These are phyloP conservation scores for Ogataea kodamae DNA, from an alignment of 805 yeast genomes.

Conservation along the genomic window DNA sequence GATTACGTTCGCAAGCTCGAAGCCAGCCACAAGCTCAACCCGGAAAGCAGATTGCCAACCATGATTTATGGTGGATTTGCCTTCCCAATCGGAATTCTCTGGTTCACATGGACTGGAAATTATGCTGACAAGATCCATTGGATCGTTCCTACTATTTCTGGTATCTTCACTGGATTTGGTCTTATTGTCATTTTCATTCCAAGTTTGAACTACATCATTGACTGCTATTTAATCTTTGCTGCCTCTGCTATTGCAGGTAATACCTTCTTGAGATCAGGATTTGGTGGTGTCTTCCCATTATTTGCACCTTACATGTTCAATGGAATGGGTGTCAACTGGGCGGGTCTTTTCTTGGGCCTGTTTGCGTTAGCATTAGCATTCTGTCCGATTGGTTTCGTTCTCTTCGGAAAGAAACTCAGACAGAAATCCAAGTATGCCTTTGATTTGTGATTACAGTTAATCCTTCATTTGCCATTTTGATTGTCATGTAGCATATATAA, in stretches of 20 bases:
- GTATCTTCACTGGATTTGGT: constrained; percentile 65
- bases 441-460: constrained; percentile 16
- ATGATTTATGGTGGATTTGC: constrained; percentile 68
- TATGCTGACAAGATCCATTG: constrained; percentile 69
- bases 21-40: constrained; percentile 61
- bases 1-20: constrained; percentile 45
- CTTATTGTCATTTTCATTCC: constrained; percentile 65
- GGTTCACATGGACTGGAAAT: constrained; percentile 88
- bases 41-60: constrained; percentile 77
- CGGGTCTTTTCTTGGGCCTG: constrained; percentile 67
- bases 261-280: constrained; percentile 59
- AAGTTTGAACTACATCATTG: constrained; percentile 68
- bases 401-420: constrained; percentile 56
- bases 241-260: constrained; percentile 63
- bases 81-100: constrained; percentile 76
- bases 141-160: constrained; percentile 74
- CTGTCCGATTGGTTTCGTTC: constrained; percentile 64
- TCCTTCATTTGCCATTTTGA: not conserved
- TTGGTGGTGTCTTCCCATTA: constrained; percentile 70
- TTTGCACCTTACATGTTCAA: constrained; percentile 70
- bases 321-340: constrained; percentile 72
- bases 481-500: too few species aligned
- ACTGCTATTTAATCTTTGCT: constrained; percentile 64
- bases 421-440: constrained; percentile 56
- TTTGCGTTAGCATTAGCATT: constrained; percentile 56